A percentile compares a stretch with the other conserved stretches of the same genome.
Evolutionary conservation across 1,284 basidiomycete genomes (phyloP).

Genomic region (Exobasidium rhododendri): DNA sequence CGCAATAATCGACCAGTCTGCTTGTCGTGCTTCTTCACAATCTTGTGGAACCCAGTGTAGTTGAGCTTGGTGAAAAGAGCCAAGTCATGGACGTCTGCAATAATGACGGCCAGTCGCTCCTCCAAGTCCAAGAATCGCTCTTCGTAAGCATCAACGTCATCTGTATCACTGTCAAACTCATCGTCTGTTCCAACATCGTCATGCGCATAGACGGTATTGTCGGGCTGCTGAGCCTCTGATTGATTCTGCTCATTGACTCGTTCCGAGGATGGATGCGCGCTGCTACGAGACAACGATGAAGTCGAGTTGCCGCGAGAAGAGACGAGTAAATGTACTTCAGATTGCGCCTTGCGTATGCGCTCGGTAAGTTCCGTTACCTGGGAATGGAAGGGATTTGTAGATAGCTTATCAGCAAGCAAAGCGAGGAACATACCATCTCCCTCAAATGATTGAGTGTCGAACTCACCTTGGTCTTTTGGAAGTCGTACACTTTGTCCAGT

Average conservation of each 20-base stretch:
- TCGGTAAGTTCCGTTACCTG: conserved; percentile 49
- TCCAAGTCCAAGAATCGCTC: conserved; percentile 85
- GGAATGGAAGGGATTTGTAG: background rate
- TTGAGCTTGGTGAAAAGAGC: conserved; percentile 91
- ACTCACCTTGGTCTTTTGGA: conserved; percentile 78
- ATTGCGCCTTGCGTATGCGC: conserved; percentile 52
- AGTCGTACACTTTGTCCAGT: conserved; percentile 91
- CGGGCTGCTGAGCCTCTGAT: conserved; percentile 42
- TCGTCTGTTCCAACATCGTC: conserved; percentile 59
- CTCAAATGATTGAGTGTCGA: background rate
- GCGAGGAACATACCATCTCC: background rate
- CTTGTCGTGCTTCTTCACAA: conserved; percentile 88
- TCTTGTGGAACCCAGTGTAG: conserved; percentile 94
- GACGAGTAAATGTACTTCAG: conserved; percentile 51
- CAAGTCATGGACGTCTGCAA: conserved; percentile 96
- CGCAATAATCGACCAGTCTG: conserved; percentile 63
- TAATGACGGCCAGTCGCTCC: conserved; percentile 90
- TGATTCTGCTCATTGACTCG: conserved; percentile 48
- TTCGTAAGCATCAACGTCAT: conserved; percentile 73
- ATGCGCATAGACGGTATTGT: conserved; percentile 59
- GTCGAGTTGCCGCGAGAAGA: conserved; percentile 39
- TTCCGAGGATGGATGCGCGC: conserved; percentile 22
- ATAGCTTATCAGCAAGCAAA: background rate
- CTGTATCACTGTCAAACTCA: conserved; percentile 63
- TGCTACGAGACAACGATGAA: conserved; percentile 32